Percentiles rank a stretch among this genome's conserved stretches.
Evolutionary conservation across 495 filamentous ascomycete genomes (phyloP).

Genomic region (Thozetella sp.): DNA sequence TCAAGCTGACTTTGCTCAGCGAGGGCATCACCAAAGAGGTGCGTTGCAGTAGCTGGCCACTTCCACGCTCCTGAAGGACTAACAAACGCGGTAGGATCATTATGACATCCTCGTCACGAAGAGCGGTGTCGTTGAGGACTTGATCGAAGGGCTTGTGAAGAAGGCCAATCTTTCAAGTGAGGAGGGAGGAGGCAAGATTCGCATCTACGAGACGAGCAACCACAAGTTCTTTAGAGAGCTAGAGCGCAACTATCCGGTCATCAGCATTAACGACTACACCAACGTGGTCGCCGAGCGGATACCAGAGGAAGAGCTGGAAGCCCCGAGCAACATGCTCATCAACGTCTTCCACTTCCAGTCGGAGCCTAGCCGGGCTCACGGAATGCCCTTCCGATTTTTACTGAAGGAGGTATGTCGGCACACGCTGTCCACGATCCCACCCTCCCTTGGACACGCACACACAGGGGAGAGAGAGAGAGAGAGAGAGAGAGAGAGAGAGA

Average conservation of each 20-base stretch:
- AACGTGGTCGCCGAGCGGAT: constrained; percentile 77
- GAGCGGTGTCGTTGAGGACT: constrained; percentile 74
- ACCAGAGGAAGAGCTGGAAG: constrained; percentile 74
- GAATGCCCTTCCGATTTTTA: constrained; percentile 89
- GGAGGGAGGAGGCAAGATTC: constrained; percentile 58
- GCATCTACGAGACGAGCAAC: constrained; percentile 77
- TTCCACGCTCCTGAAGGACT: constrained; percentile 16
- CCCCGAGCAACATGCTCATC: constrained; percentile 58
- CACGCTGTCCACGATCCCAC: no score
- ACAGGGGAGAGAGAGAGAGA: no score
- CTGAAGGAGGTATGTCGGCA: constrained; percentile 71
- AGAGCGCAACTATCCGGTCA: constrained; percentile 60
- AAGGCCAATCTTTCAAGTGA: constrained; percentile 81
- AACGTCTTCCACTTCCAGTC: constrained; percentile 89
- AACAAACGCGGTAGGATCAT: constrained; percentile 55
- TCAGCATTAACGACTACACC: constrained; percentile 83
- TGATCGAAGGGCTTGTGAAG: constrained; percentile 72
- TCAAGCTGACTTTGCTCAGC: constrained; percentile 81
- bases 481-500: no score
- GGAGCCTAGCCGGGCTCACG: constrained; percentile 73
- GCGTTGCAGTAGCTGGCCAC: constrained; percentile 20
- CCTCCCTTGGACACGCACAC: no score
- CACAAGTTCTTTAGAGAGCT: constrained; percentile 82
- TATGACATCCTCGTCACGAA: constrained; percentile 84
- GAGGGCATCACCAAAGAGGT: constrained; percentile 93